These are phyloP conservation scores for Colletotrichum tropicicola DNA, from an alignment of 2,329 filamentous ascomycete genomes.

Conservation along the genomic window DNA sequence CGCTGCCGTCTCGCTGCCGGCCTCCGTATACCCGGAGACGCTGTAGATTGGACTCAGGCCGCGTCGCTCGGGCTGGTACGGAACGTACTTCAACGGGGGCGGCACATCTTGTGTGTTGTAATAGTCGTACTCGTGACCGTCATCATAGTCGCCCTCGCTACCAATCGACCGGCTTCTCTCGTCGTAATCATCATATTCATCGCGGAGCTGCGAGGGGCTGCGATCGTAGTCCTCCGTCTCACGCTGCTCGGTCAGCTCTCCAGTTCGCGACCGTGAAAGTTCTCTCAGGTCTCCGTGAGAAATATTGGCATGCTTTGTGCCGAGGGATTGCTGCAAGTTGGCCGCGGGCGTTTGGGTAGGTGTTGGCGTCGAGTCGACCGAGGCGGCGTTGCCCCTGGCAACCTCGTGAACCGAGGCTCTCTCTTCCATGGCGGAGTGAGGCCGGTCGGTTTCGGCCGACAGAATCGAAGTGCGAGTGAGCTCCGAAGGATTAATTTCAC, in stretches of 20 bases:
- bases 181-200: conserved; percentile 51
- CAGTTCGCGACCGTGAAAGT: conserved; percentile 50
- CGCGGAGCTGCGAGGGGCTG: conserved; percentile 44
- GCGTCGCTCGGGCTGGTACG: conserved; percentile 74
- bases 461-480: conserved; percentile 88
- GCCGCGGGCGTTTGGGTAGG: conserved; percentile 63
- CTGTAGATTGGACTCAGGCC: conserved; percentile 91
- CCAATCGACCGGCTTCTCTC: conserved; percentile 8
- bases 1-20: conserved; percentile 65
- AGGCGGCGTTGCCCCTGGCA: conserved; percentile 63
- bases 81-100: conserved; percentile 71
- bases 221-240: conserved; percentile 47
- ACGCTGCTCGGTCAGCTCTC: conserved; percentile 52
- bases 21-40: conserved; percentile 85
- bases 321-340: conserved; percentile 66
- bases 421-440: conserved; percentile 73
- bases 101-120: conserved; percentile 71
- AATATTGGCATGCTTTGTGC: conserved; percentile 72
- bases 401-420: conserved; percentile 70
- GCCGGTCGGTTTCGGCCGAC: conserved; percentile 80
- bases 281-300: conserved; percentile 67
- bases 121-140: conserved; percentile 56
- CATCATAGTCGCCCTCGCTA: conserved; percentile 46
- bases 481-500: conserved; percentile 86
- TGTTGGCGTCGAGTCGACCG: conserved; percentile 70